Base-by-base conservation (phyloP, 2,329 filamentous ascomycete species). In the Penicillium decumbens region DNA sequence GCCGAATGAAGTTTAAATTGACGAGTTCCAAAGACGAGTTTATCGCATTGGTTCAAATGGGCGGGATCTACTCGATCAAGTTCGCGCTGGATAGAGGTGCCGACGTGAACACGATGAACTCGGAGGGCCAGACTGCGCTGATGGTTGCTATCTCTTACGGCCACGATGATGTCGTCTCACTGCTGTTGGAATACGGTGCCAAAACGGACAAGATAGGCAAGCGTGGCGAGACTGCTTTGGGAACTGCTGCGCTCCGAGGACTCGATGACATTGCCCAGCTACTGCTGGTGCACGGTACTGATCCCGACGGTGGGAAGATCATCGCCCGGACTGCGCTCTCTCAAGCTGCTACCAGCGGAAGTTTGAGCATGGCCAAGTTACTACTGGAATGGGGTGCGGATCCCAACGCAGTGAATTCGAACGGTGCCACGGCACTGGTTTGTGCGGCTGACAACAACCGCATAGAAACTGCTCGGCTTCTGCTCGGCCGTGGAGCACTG, bases 111-210 rank as follows among this genome's bases (percentile, higher is more conserved):
- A 40, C 45, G n/a, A 35, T 33, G 35, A 53, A 57, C 10, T 8
- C 29, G 4, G 13, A 45, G 1, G 46, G 47, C 23, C 45, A 54
- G 29, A 59, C 54, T 3, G 48, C 56, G 2, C 43, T 59, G 13
- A 59, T 59, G 56, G 47, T 47, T 7, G 54, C 56, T 9, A 42
- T 47, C 12, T 52, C 48, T 9, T 54, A 44, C 29, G 45, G 47
- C 13, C 55, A 54, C 27, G 46, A 50, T 33, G 15, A 51, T 9
- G 43, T 55, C 9, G 47, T 48, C 18, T 41, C 54, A 12, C 18
- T 55, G 5, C 33, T 59, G 10, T 25, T 59, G 7, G 42, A 50
- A 7, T 54, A 55, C 38, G 54, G 45, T 12, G 56, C 56, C 2
- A 12, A 46, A 6, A 18, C 41, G 0, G 24, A 51, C 2, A 29